These are phyloP conservation scores for Phialophora verrucosa DNA, from an alignment of 2,329 filamentous ascomycete species.

Conservation along the genomic window DNA sequence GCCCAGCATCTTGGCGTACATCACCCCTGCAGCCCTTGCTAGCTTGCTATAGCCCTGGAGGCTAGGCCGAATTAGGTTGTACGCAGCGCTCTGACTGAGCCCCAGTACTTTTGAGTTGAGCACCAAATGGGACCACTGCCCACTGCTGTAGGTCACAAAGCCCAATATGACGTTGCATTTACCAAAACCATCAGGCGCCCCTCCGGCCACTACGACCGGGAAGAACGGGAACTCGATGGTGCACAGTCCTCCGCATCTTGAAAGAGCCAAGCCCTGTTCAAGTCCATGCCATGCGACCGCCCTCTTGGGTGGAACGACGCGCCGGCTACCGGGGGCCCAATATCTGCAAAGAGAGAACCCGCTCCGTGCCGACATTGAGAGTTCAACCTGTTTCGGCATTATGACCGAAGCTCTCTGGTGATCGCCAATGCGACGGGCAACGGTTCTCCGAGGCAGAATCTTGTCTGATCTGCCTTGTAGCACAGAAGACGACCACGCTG, in stretches of 20 bases:
- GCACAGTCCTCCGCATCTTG: background rate
- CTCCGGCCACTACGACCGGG: background rate
- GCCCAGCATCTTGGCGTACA: background rate
- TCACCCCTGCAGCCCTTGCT: background rate
- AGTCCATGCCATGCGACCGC: background rate
- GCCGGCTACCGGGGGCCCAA: background rate
- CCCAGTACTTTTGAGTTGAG: background rate
- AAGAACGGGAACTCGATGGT: background rate
- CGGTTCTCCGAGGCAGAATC: background rate
- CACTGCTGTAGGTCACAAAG: background rate
- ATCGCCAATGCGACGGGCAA: background rate
- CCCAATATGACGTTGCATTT: background rate
- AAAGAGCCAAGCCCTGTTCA: background rate
- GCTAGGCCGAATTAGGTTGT: background rate
- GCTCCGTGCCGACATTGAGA: background rate
- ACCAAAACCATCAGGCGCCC: background rate
- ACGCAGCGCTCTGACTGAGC: background rate
- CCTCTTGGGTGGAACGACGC: background rate
- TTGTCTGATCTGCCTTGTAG: background rate
- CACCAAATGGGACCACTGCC: background rate
- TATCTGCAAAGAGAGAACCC: background rate
- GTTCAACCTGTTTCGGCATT: background rate
- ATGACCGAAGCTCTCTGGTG: background rate
- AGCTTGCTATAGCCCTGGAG: background rate
- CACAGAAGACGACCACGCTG: background rate